These are phyloP conservation scores for Pleodorina starrii DNA, from an alignment of 139 green algal genomes.

Conservation along the genomic window DNA sequence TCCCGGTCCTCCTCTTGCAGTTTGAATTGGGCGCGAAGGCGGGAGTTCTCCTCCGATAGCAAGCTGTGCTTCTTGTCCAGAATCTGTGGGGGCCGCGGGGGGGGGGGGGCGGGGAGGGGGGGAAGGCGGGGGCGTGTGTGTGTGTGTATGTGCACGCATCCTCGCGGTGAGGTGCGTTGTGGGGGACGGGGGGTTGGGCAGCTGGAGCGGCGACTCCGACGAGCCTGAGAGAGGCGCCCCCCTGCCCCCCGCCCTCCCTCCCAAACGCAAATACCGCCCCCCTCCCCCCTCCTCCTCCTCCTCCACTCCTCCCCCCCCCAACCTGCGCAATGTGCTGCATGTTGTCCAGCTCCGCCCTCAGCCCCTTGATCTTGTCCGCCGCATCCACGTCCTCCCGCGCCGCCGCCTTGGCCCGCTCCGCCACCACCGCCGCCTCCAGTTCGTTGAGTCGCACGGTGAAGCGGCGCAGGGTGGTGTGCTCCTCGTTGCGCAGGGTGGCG, in stretches of 20 bases:
- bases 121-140: no score
- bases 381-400: conserved; percentile 16
- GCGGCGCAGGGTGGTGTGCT: conserved; percentile 43
- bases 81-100: not conserved
- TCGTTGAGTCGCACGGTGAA: conserved; percentile 53
- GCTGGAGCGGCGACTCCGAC: no score
- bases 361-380: conserved; percentile 28
- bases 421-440: conserved; percentile 51
- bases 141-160: no score
- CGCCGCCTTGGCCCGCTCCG: not conserved
- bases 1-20: conserved; percentile 63
- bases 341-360: conserved; percentile 50
- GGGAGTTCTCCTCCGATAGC: conserved; percentile 49
- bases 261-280: no score
- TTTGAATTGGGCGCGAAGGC: conserved; percentile 56
- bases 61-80: conserved; percentile 61
- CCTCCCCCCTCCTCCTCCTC: no score
- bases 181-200: no score
- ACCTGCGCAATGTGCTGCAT: conserved; percentile 40
- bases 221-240: no score
- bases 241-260: no score
- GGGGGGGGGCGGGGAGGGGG: no score
- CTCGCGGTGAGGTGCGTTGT: no score
- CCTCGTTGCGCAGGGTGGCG: conserved; percentile 48
- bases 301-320: no score